Evolutionary conservation across 768 basidiomycete genomes (phyloP), one percentile per base, ranked within the genome.

Genomic region (Pseudohyphozyma bogoriensis): DNA sequence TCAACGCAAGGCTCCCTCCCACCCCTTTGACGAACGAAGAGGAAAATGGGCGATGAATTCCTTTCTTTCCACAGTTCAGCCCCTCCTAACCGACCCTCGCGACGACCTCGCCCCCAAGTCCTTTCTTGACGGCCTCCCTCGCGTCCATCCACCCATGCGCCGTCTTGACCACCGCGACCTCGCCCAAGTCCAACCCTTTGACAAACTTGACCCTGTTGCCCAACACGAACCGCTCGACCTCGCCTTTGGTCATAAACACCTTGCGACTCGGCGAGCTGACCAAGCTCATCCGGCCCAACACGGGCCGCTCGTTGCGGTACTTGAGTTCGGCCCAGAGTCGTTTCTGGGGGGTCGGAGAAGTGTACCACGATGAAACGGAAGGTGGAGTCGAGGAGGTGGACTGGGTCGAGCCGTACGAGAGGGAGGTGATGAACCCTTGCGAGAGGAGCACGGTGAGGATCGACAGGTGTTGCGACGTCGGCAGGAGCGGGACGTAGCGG

Each of bases 261-360:
- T 85, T 79, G 70, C 85, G 83, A 73, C 84, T 87, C 3, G 92
- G 90, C 73, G 80, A 84, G 74, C 85, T 87, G 67, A 97, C 79
- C 73, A 93, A 81, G 51, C 81, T 76, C 84, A 96, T 90, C 66
- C 79, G 70, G 55, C 76, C 78, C 62, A 99, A 78, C 26, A 96
- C 89, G 8, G 91, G 88, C 33, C 81, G 78, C 73, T 95, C 88
- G 67, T 89, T 83, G 52, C 93, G 82, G 76, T 93, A 92, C 76
- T 99, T 99, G 66, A 96, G 82, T 53, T 85, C 83, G 2, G 88
- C 88, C 90, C 93, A 95, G 74, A 97, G 87, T 39, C 90, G 82
- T 35, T 80, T 80, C 58, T 89, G 79, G 1, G 83, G 79, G 33
- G 85, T 82, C 62, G 78, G 76, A 15, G 79, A 83, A 2, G 70